Evolutionary conservation across 2,329 filamentous ascomycete genomes (phyloP).

Genomic region (Onygena corvina): DNA sequence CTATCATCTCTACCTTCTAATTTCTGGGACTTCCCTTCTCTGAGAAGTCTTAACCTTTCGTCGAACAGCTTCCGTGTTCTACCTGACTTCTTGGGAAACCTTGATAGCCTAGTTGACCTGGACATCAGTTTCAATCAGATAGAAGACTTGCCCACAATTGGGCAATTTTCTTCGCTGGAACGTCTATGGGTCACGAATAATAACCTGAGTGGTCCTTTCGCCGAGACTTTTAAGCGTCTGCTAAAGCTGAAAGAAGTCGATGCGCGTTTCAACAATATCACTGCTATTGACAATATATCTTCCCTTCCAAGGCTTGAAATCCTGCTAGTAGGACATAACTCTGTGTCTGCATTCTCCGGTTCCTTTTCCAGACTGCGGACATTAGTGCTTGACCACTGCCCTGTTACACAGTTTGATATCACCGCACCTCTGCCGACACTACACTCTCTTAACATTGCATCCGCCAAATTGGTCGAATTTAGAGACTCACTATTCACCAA

Average conservation of each 20-base stretch:
- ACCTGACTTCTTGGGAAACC: slow-evolving; percentile 68
- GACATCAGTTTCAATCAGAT: slow-evolving; percentile 97
- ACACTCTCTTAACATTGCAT: slow-evolving; percentile 77
- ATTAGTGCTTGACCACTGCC: slow-evolving; percentile 85
- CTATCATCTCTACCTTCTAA: slow-evolving; percentile 66
- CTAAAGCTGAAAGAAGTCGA: slow-evolving; percentile 76
- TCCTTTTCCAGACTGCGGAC: slow-evolving; percentile 75
- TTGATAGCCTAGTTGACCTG: slow-evolving; percentile 76
- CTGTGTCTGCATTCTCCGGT: slow-evolving; percentile 77
- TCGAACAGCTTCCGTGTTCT: slow-evolving; percentile 85
- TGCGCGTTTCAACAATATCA: slow-evolving; percentile 82
- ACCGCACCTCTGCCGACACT: slow-evolving; percentile 64
- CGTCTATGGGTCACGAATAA: slow-evolving; percentile 95
- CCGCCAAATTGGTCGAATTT: slow-evolving; percentile 79
- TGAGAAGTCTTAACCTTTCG: slow-evolving; percentile 79
- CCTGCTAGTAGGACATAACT: slow-evolving; percentile 82
- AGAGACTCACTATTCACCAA: slow-evolving; percentile 77
- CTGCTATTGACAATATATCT: slow-evolving; percentile 76
- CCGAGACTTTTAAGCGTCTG: slow-evolving; percentile 59
- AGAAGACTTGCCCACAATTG: slow-evolving; percentile 63
- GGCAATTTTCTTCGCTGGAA: slow-evolving; percentile 66
- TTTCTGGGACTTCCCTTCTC: slow-evolving; percentile 65
- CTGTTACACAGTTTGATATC: slow-evolving; percentile 86
- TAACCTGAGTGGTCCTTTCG: slow-evolving; percentile 62
- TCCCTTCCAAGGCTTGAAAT: slow-evolving; percentile 77